These are phyloP conservation scores for Naganishia cerealis DNA, from an alignment of 1,284 basidiomycete genomes.

Conservation along the genomic window DNA sequence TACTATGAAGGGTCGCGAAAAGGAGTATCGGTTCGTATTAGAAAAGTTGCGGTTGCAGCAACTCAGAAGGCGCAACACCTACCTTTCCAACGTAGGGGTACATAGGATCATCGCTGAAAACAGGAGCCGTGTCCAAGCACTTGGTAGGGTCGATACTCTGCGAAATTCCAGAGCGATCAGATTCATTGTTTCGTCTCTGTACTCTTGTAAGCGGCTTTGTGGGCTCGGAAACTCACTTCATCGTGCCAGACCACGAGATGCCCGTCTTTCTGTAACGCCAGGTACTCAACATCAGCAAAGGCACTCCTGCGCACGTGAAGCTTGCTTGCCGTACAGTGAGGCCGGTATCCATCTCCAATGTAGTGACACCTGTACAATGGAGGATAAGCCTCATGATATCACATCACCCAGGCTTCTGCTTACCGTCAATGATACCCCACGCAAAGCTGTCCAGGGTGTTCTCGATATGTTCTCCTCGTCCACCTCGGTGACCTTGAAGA, in stretches of 20 bases:
- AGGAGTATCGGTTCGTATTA: not conserved
- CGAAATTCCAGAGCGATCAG: not conserved
- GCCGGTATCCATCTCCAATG: conserved; percentile 74
- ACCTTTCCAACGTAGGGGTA: conserved; percentile 61
- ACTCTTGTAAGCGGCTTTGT: not conserved
- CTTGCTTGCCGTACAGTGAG: conserved; percentile 60
- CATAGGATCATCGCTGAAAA: conserved; percentile 37
- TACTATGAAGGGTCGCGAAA: conserved; percentile 41
- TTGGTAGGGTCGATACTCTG: conserved; percentile 60
- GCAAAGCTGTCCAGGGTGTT: conserved; percentile 47
- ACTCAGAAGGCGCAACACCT: not conserved
- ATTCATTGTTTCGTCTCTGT: not conserved
- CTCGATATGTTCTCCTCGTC: conserved; percentile 61
- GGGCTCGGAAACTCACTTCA: conserved; percentile 52
- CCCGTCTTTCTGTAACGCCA: conserved; percentile 61
- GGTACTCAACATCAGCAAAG: not conserved
- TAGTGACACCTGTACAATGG: conserved; percentile 56
- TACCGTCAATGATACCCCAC: conserved; percentile 69
- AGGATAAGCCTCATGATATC: not conserved
- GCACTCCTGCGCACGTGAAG: not conserved
- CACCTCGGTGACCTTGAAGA: conserved; percentile 70
- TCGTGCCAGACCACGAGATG: conserved; percentile 77
- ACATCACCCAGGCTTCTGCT: not conserved
- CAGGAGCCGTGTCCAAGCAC: conserved; percentile 65
- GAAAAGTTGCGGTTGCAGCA: too few relatives aligned